Conservation (phyloP, 2,329 filamentous ascomycete genomes). For the Curvularia lunata region DNA sequence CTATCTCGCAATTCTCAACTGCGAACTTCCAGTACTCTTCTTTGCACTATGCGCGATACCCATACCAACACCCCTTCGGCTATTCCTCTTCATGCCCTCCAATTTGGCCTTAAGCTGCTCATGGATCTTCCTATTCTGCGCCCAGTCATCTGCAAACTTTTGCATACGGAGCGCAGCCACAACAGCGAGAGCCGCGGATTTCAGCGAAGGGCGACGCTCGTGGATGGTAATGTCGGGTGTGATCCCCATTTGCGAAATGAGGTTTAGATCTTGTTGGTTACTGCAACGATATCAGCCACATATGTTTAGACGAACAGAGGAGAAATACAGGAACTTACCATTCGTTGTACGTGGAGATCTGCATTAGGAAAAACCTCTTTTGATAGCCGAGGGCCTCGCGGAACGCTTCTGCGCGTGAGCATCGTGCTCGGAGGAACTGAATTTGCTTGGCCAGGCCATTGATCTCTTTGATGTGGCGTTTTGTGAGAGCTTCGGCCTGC, state of each 20-base stretch:
- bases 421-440: constrained; percentile 83
- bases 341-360: constrained; percentile 82
- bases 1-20: constrained; percentile 40
- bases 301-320: constrained; percentile 7
- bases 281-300: constrained; percentile 56
- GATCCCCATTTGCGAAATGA: constrained; percentile 83
- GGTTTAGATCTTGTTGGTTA: constrained; percentile 87
- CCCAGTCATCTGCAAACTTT: constrained; percentile 58
- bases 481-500: constrained; percentile 68
- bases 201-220: constrained; percentile 55
- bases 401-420: constrained; percentile 80
- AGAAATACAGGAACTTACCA: constrained; percentile 69
- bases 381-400: constrained; percentile 81
- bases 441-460: constrained; percentile 87
- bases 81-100: constrained; percentile 51
- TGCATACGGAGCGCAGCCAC: constrained; percentile 60
- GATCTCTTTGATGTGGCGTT: constrained; percentile 75
- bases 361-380: constrained; percentile 81
- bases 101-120: constrained; percentile 55
- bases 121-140: constrained; percentile 57
- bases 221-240: constrained; percentile 57
- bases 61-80: constrained; percentile 26
- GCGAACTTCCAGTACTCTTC: constrained; percentile 55
- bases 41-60: constrained; percentile 45
- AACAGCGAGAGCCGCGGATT: constrained; percentile 57